Conservation (phyloP, 345 rosid genomes). For the Eucalyptus erythrocorys region DNA sequence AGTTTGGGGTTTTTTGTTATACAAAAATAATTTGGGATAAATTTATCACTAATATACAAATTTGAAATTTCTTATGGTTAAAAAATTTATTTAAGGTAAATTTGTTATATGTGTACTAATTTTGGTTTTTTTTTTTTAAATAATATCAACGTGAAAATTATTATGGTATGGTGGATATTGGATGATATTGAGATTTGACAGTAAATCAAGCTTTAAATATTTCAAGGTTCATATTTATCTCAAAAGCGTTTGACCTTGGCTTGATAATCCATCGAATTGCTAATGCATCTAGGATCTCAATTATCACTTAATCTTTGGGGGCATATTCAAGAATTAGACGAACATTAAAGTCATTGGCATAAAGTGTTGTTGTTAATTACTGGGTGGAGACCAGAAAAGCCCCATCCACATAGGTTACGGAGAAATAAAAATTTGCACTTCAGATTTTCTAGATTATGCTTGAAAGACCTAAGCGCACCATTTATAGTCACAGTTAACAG, state of each 20-base stretch:
- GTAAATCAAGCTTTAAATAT: background rate
- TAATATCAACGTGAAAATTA: too few relatives aligned
- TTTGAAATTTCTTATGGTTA: too few relatives aligned
- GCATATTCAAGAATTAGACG: background rate
- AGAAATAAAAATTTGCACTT: background rate
- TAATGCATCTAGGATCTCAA: background rate
- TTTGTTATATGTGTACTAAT: too few relatives aligned
- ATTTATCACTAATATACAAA: too few relatives aligned
- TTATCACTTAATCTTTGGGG: background rate
- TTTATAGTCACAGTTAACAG: background rate
- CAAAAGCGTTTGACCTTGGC: background rate
- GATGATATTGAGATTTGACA: background rate
- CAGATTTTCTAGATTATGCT: background rate
- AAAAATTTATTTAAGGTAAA: too few relatives aligned
- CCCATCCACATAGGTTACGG: background rate
- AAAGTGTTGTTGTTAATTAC: background rate
- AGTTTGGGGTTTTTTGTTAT: too few relatives aligned
- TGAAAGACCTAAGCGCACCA: background rate
- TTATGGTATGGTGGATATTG: background rate
- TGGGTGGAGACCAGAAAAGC: background rate
- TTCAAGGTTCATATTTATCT: background rate
- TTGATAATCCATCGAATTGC: background rate
- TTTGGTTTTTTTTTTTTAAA: accelerated
- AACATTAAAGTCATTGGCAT: background rate
- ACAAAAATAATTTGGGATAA: too few relatives aligned